Conservation (phyloP, 495 filamentous ascomycete species). For the Cercophora samala region DNA sequence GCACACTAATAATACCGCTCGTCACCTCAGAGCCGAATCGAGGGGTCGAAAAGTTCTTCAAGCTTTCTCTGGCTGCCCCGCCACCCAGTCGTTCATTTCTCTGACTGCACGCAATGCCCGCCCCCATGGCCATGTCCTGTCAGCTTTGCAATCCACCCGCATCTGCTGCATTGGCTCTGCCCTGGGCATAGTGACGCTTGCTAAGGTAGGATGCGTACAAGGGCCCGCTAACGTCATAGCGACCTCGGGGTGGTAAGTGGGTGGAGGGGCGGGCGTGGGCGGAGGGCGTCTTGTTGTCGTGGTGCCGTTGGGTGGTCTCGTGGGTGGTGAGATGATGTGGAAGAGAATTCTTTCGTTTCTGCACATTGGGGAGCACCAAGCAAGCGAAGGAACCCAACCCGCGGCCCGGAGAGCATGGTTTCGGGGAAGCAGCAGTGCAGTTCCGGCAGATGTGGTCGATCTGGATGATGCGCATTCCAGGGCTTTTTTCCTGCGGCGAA, state of each 20-base stretch:
- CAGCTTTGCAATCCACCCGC: neutral
- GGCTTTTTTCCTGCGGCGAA: slow-evolving; percentile 10
- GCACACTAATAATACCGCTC: neutral
- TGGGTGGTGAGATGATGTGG: neutral
- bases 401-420: slow-evolving; percentile 10
- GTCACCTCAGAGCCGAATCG: neutral
- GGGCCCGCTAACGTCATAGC: slow-evolving; percentile 2
- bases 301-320: neutral
- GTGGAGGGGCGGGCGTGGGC: neutral
- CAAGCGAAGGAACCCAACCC: slow-evolving; percentile 11
- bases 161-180: neutral
- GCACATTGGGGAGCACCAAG: slow-evolving; percentile 5
- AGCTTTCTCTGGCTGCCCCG: neutral
- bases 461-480: slow-evolving; percentile 17
- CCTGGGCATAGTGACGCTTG: neutral
- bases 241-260: neutral
- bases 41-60: neutral
- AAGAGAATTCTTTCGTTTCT: slow-evolving; percentile 8
- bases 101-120: slow-evolving; percentile 7
- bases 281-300: neutral
- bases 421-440: slow-evolving; percentile 17
- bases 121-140: neutral
- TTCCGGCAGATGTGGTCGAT: slow-evolving; percentile 21
- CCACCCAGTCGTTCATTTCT: neutral
- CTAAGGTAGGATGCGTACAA: neutral